Evolutionary conservation across 148 eudicot genomes (phyloP).

Genomic region (Chenopodium formosanum): DNA sequence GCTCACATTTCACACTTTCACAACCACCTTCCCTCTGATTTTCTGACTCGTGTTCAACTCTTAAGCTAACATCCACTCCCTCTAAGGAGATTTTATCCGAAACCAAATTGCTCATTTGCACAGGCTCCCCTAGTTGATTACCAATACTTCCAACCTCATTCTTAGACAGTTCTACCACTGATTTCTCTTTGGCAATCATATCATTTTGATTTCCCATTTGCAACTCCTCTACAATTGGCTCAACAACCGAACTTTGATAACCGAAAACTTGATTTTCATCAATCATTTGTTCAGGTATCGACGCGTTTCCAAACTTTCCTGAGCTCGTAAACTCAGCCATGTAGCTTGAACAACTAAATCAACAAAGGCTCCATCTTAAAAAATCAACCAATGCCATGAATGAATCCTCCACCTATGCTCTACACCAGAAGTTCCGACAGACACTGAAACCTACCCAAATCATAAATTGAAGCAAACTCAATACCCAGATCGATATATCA

Average conservation of each 20-base stretch:
- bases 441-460: neutral
- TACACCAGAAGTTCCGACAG: neutral
- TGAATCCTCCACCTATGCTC: neutral
- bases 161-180: slow-evolving; percentile 5
- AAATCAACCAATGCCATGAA: neutral
- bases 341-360: neutral
- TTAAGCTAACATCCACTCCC: neutral
- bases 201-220: neutral
- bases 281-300: neutral
- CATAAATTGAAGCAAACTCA: neutral
- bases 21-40: neutral
- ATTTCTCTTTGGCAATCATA: neutral
- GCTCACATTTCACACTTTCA: slow-evolving; percentile 14
- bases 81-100: neutral
- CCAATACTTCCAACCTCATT: slow-evolving; percentile 4
- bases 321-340: neutral
- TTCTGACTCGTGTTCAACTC: slow-evolving; percentile 4
- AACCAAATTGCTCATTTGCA: neutral
- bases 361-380: neutral
- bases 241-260: neutral
- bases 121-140: neutral
- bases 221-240: neutral
- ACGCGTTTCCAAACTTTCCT: neutral
- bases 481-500: no score
- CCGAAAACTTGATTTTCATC: neutral